Conservation (phyloP, 78 protist species). For the slime mould (Dictyostelium discoideum) region dicty_2.7 NC_007091.3:1930501-1931000, state of each 20-base stretch:
- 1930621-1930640: too few species aligned
- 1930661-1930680: too few species aligned
- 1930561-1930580: background rate
- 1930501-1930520: background rate
- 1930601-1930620: too few species aligned
- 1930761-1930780: slow-evolving; percentile 47
- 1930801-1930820: slow-evolving; percentile 65
- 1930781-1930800: slow-evolving; percentile 69
- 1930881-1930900: too few species aligned
- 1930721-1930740: background rate
- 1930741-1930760: background rate
- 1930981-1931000: slow-evolving; percentile 53
- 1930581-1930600: too few species aligned
- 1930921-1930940: too few species aligned
- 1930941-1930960: too few species aligned
- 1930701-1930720: background rate
- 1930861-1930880: background rate
- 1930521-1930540: background rate
- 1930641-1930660: too few species aligned
- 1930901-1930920: too few species aligned
- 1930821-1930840: slow-evolving; percentile 16
- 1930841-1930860: background rate
- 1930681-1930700: background rate
- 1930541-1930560: background rate
- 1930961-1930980: slow-evolving; percentile 26